These are phyloP conservation scores for Aspergillus hiratsukae DNA, from an alignment of 2,329 filamentous ascomycete species.

Conservation along the genomic window DNA sequence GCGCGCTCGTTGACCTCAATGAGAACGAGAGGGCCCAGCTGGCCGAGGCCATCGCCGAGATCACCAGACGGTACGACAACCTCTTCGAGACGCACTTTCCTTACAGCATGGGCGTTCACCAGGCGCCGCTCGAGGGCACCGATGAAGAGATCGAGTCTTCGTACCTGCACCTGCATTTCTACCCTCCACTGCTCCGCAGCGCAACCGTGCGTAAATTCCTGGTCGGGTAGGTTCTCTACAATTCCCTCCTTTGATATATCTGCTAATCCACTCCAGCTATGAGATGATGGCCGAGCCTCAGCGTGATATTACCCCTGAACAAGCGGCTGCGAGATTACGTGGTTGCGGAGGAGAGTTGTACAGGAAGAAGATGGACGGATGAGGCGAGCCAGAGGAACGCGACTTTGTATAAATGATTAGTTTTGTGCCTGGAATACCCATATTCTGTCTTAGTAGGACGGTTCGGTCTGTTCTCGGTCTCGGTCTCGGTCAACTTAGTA, in stretches of 20 bases:
- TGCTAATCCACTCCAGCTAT: slow-evolving; percentile 49
- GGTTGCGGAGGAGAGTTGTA: slow-evolving; percentile 79
- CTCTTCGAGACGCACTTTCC: slow-evolving; percentile 95
- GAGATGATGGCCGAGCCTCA: slow-evolving; percentile 98
- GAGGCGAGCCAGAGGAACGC: background rate
- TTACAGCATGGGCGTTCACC: slow-evolving; percentile 95
- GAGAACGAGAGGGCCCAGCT: slow-evolving; percentile 66
- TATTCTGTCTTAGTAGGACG: background rate
- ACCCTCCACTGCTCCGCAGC: slow-evolving; percentile 85
- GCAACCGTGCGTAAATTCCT: slow-evolving; percentile 94
- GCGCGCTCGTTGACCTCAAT: slow-evolving; percentile 76
- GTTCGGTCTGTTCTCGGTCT: background rate
- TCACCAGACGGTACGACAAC: slow-evolving; percentile 91
- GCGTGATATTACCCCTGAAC: slow-evolving; percentile 94
- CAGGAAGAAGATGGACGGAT: slow-evolving; percentile 55
- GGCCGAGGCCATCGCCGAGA: slow-evolving; percentile 79
- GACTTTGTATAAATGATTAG: slow-evolving; percentile 5
- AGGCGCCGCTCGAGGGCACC: slow-evolving; percentile 80
- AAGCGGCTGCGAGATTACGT: slow-evolving; percentile 75
- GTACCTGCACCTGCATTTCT: slow-evolving; percentile 97
- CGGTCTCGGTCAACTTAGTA: slow-evolving; percentile 1
- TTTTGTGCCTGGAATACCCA: slow-evolving; percentile 6
- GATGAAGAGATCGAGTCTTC: slow-evolving; percentile 80
- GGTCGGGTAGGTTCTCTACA: slow-evolving; percentile 57
- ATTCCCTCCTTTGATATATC: background rate